These are phyloP conservation scores for Aspergillus pseudoviridinutans DNA, from an alignment of 2,329 filamentous ascomycete genomes.

Conservation along the genomic window DNA sequence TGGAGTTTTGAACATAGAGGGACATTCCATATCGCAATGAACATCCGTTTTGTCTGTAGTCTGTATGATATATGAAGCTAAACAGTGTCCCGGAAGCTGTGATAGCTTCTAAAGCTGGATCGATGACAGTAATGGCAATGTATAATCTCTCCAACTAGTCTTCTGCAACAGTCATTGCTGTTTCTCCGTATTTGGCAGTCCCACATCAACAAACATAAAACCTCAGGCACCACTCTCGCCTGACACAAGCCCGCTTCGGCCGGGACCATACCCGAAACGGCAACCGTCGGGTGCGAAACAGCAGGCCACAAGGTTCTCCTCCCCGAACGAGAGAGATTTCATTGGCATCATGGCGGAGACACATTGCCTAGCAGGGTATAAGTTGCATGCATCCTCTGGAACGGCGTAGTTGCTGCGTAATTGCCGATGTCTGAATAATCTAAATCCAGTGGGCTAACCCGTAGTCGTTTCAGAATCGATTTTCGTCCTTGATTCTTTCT, in stretches of 20 bases:
- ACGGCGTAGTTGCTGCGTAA: neutral
- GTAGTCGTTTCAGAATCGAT: neutral
- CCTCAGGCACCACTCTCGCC: neutral
- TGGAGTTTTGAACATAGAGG: too few relatives aligned
- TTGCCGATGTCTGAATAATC: neutral
- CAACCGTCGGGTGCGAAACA: neutral
- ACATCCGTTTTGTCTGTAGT: too few relatives aligned
- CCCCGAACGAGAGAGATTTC: neutral
- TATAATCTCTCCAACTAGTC: too few relatives aligned
- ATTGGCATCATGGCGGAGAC: neutral
- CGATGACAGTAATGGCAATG: too few relatives aligned
- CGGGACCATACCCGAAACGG: conserved; percentile 6
- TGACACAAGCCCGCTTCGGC: conserved; percentile 11
- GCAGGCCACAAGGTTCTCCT: neutral
- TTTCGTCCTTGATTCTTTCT: neutral
- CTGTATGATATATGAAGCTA: too few relatives aligned
- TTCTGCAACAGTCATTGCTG: too few relatives aligned
- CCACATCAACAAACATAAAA: too few relatives aligned
- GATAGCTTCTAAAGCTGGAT: too few relatives aligned
- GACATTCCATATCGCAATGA: too few relatives aligned
- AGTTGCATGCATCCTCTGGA: neutral
- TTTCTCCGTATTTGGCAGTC: too few relatives aligned
- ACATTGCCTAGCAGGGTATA: too few relatives aligned
- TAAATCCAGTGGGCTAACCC: neutral
- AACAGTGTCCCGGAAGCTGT: too few relatives aligned